These are phyloP conservation scores for Sarcocystis neurona DNA, from an alignment of 169 alveolate species.

Conservation along the genomic window DNA sequence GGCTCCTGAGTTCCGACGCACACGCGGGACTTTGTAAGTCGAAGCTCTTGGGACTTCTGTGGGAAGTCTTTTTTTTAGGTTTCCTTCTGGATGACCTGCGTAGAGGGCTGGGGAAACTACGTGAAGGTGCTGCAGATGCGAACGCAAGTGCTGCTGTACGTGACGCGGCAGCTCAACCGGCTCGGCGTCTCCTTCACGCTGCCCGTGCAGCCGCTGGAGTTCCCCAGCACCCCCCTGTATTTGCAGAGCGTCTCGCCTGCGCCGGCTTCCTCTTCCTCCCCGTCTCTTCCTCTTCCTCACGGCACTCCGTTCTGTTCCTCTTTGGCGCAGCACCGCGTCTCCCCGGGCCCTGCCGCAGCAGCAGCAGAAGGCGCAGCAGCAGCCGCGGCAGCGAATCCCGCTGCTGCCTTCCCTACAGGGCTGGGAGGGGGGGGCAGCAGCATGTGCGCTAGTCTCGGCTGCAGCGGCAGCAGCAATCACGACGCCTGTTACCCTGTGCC, in stretches of 20 bases:
- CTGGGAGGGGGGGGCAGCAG: no score
- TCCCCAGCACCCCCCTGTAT: not conserved
- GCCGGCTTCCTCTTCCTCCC: not conserved
- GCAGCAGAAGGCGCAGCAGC: not conserved
- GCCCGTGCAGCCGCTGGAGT: slow-evolving; percentile 47
- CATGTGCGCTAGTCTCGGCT: no score
- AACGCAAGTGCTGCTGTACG: slow-evolving; percentile 48
- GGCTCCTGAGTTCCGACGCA: no score
- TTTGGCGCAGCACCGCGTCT: no score
- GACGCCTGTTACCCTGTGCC: no score
- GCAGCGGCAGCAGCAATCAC: no score
- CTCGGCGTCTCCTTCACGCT: slow-evolving; percentile 52
- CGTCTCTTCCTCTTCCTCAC: no score
- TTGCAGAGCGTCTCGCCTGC: not conserved
- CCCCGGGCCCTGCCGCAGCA: no score
- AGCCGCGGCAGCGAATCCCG: not conserved
- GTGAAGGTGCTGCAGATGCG: slow-evolving; percentile 47
- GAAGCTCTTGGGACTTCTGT: no score
- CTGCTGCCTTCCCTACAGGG: not conserved
- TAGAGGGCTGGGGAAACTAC: slow-evolving; percentile 65
- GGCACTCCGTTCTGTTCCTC: no score
- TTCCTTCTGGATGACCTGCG: slow-evolving; percentile 54
- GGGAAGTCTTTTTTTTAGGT: slow-evolving; percentile 11
- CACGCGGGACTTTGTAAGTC: no score
- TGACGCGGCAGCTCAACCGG: slow-evolving; percentile 32